phyloP scores from a whole-genome alignment of 495 filamentous ascomycete genomes.

The Talaromyces ruber region DNA sequence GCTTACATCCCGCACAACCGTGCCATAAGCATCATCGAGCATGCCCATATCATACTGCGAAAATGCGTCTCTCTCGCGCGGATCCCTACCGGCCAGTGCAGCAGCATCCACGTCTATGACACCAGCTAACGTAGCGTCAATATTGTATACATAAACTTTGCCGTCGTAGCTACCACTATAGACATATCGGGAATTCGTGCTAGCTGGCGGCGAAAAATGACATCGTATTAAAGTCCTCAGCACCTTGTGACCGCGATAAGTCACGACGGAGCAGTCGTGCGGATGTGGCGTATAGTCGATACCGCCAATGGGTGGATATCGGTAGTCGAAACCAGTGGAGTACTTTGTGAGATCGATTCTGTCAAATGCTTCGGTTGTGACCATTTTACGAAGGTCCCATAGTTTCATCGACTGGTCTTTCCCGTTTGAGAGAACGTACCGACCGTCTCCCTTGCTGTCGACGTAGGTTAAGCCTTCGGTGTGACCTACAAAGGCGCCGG shows the following conservation, averaged over 20 bases:
- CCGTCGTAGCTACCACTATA: conserved; percentile 88
- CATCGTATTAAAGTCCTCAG: conserved; percentile 87
- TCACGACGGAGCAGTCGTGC: conserved; percentile 85
- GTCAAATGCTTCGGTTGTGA: conserved; percentile 57
- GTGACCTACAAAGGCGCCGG: conserved; percentile 89
- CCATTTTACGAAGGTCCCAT: conserved; percentile 86
- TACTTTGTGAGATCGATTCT: conserved; percentile 43
- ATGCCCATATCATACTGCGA: conserved; percentile 14
- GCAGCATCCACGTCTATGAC: conserved; percentile 68
- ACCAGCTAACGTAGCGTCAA: conserved; percentile 81
- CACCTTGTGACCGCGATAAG: conserved; percentile 83
- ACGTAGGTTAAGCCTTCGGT: conserved; percentile 93
- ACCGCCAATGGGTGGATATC: conserved; percentile 58
- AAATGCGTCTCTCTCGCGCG: background rate
- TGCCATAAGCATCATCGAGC: conserved; percentile 49
- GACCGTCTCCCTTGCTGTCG: conserved; percentile 91
- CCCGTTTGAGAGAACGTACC: conserved; percentile 87
- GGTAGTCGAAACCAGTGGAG: conserved; percentile 78
- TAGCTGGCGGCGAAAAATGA: conserved; percentile 86
- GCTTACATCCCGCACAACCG: conserved; percentile 83
- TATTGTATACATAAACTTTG: conserved; percentile 82
- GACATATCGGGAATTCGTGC: conserved; percentile 86
- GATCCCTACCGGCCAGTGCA: conserved; percentile 29
- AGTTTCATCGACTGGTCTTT: conserved; percentile 98
- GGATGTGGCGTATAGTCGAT: conserved; percentile 67